Conservation (phyloP, 352 stramenopile genomes). For the Hyaloperonospora brassicae region DNA sequence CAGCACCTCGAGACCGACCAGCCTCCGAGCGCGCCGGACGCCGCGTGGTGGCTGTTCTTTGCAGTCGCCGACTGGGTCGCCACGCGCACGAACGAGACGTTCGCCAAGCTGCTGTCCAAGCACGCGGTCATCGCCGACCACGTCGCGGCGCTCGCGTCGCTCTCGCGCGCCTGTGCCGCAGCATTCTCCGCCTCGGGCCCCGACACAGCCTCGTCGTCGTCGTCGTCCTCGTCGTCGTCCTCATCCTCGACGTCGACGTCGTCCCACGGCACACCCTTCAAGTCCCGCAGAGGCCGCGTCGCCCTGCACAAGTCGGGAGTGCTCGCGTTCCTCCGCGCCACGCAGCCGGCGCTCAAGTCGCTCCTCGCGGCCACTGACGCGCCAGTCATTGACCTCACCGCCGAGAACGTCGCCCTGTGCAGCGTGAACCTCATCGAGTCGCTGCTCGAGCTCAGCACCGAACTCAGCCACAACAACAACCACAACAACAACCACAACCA, state of each 20-base stretch:
- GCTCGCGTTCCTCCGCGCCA: slow-evolving; percentile 36
- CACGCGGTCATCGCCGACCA: slow-evolving; percentile 20
- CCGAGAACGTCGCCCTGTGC: slow-evolving; percentile 28
- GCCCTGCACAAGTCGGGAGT: slow-evolving; percentile 27
- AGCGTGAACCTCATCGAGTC: slow-evolving; percentile 37
- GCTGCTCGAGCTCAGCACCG: slow-evolving; percentile 28
- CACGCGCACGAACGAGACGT: slow-evolving; percentile 26
- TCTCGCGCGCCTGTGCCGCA: slow-evolving; percentile 25
- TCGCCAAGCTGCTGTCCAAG: slow-evolving; percentile 28
- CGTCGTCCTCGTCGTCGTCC: too few relatives aligned
- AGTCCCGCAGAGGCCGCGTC: slow-evolving; percentile 26
- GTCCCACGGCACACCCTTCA: slow-evolving; percentile 16
- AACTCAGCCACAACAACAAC: slow-evolving; percentile 8
- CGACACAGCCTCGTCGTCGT: slow-evolving; percentile 9
- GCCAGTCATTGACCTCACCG: slow-evolving; percentile 29
- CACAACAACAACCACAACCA: too few relatives aligned
- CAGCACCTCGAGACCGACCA: slow-evolving; percentile 34
- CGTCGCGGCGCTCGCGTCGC: slow-evolving; percentile 16
- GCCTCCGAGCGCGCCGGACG: slow-evolving; percentile 19
- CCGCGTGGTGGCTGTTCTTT: slow-evolving; percentile 57
- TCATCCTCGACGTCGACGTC: not conserved
- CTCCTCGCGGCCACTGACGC: slow-evolving; percentile 27
- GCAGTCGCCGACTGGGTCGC: slow-evolving; percentile 45
- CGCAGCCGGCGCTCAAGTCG: slow-evolving; percentile 11
- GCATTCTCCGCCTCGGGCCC: slow-evolving; percentile 32